These are phyloP conservation scores for Tolypocladium tundrense DNA, from an alignment of 2,329 filamentous ascomycete genomes.

Conservation along the genomic window DNA sequence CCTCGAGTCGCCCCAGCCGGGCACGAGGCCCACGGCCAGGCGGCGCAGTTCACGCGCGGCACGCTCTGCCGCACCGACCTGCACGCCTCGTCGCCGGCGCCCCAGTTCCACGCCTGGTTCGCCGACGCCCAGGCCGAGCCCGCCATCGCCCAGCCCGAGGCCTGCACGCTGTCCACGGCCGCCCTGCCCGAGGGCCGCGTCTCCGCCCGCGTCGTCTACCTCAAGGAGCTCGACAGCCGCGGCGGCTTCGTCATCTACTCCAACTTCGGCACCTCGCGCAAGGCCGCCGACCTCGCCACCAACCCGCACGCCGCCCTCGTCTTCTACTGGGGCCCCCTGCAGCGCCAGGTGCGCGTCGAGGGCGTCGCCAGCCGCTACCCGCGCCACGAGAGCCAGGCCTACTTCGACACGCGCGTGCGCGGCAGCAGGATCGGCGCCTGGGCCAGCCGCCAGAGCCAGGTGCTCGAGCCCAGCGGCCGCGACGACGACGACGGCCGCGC, in stretches of 20 bases:
- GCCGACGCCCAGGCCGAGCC: constrained; percentile 49
- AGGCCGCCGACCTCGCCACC: constrained; percentile 54
- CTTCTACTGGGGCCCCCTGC: constrained; percentile 81
- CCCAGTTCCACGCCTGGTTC: constrained; percentile 90
- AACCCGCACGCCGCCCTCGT: constrained; percentile 76
- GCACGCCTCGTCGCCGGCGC: constrained; percentile 51
- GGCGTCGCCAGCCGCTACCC: constrained; percentile 59
- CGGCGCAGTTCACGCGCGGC: constrained; percentile 62
- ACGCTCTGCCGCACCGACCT: constrained; percentile 54
- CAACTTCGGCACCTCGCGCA: constrained; percentile 74
- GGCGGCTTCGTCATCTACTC: constrained; percentile 84
- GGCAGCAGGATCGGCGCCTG: constrained; percentile 83
- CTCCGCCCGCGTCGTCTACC: constrained; percentile 77
- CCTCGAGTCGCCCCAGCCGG: constrained; percentile 52
- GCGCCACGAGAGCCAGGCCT: constrained; percentile 59
- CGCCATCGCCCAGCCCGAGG: constrained; percentile 68
- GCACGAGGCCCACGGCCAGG: constrained; percentile 47
- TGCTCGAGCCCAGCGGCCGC: constrained; percentile 40
- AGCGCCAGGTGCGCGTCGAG: constrained; percentile 87
- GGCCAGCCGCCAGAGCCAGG: constrained; percentile 81
- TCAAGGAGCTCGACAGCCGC: constrained; percentile 78
- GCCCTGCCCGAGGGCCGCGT: constrained; percentile 74
- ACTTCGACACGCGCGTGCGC: constrained; percentile 60
- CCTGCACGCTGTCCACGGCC: constrained; percentile 79
- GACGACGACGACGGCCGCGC: constrained; percentile 55